Percentiles rank a stretch among this genome's conserved stretches.
phyloP scores from a whole-genome alignment of 192 early-diverging fungal genomes.

The Funneliformis mosseae region DNA sequence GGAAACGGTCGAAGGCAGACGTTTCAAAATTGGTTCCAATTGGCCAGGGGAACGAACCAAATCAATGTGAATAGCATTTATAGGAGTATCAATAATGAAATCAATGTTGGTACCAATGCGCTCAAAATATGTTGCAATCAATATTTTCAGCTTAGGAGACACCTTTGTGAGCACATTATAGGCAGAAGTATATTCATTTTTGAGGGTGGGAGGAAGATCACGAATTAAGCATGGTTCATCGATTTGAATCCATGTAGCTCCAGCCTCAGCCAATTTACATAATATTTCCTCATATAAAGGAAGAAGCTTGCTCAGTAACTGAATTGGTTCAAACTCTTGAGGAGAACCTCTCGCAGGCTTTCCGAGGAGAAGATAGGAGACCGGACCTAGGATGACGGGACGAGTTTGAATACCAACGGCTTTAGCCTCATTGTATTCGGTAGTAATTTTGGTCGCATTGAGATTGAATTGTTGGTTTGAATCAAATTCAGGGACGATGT shows the following conservation, averaged over 20 bases:
- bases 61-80: constrained; percentile 90
- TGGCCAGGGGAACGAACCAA: constrained; percentile 83
- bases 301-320: constrained; percentile 76
- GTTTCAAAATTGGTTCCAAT: constrained; percentile 69
- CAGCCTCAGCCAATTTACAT: constrained; percentile 66
- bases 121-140: constrained; percentile 96
- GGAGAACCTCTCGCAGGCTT: constrained; percentile 74
- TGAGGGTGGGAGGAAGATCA: constrained; percentile 57
- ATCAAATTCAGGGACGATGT: constrained; percentile 87
- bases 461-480: constrained; percentile 75
- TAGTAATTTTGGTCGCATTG: constrained; percentile 67
- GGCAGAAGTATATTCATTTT: constrained; percentile 59
- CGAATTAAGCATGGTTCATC: constrained; percentile 81
- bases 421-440: constrained; percentile 91
- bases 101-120: constrained; percentile 73
- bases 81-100: constrained; percentile 69
- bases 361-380: constrained; percentile 85
- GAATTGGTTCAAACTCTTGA: constrained; percentile 68
- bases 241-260: constrained; percentile 84
- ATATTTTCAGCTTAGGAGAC: constrained; percentile 62
- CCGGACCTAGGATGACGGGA: constrained; percentile 91
- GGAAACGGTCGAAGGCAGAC: constrained; percentile 59
- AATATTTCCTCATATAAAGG: constrained; percentile 82
- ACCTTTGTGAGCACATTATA: constrained; percentile 63
- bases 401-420: constrained; percentile 88